Conservation (phyloP, 306 rosid species). For the Trichosanthes cucumerina region DNA sequence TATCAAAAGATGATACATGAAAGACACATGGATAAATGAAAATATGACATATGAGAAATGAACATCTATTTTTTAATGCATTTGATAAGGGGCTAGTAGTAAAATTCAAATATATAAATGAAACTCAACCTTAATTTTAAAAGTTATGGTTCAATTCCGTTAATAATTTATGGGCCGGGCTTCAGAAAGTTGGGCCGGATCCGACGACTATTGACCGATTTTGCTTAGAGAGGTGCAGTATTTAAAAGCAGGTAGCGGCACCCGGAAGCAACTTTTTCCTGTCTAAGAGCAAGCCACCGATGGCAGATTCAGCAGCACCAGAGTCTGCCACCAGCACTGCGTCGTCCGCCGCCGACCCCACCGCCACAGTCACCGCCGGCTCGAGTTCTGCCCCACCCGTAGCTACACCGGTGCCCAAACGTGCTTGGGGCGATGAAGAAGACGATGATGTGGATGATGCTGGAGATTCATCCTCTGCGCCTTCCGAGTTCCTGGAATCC, state of each 20-base stretch:
- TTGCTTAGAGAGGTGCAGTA: neutral
- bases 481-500: conserved; percentile 15
- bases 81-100: too few relatives aligned
- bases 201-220: neutral
- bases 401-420: conserved; percentile 4
- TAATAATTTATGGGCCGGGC: neutral
- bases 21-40: too few relatives aligned
- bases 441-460: neutral
- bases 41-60: too few relatives aligned
- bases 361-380: neutral
- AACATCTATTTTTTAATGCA: too few relatives aligned
- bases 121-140: too few relatives aligned
- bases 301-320: neutral
- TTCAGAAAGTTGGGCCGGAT: neutral
- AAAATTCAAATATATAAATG: too few relatives aligned
- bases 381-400: neutral
- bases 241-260: neutral
- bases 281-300: neutral
- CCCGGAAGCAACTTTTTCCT: neutral
- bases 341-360: neutral
- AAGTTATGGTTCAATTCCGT: neutral
- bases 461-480: conserved; percentile 11
- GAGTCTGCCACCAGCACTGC: neutral
- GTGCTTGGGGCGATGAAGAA: conserved; percentile 18
- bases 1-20: too few relatives aligned